phyloP scores from a whole-genome alignment of 2,329 filamentous ascomycete genomes.

The Teratosphaeria nubilosa region DNA sequence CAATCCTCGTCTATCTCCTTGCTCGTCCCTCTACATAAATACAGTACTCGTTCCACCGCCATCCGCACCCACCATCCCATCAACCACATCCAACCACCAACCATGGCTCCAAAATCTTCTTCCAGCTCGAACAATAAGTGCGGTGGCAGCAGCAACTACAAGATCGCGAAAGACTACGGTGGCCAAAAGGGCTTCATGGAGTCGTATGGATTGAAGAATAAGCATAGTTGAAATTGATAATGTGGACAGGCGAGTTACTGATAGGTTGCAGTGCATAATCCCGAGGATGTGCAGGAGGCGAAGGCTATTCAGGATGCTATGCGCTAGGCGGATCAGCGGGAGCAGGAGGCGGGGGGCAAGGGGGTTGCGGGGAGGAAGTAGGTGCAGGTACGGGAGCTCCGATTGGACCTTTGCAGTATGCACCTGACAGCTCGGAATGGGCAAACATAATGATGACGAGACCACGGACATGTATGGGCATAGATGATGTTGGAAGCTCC shows the following conservation, averaged over 20 bases:
- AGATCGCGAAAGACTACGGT: not conserved
- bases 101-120: not conserved
- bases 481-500: not conserved
- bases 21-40: not conserved
- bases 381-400: not conserved
- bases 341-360: not conserved
- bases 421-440: not conserved
- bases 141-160: not conserved
- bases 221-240: not conserved
- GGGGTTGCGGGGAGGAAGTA: not conserved
- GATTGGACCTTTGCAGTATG: not conserved
- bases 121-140: not conserved
- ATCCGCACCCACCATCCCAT: not conserved
- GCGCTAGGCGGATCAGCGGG: not conserved
- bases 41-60: not conserved
- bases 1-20: not conserved
- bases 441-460: not conserved
- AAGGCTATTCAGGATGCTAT: not conserved
- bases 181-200: not conserved
- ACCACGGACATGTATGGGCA: too few species aligned
- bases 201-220: not conserved
- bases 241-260: not conserved
- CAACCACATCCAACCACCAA: not conserved
- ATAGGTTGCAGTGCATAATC: not conserved
- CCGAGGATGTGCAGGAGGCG: not conserved